phyloP scores from a whole-genome alignment of 805 yeast genomes.

The Schizosaccharomyces lindneri region DNA sequence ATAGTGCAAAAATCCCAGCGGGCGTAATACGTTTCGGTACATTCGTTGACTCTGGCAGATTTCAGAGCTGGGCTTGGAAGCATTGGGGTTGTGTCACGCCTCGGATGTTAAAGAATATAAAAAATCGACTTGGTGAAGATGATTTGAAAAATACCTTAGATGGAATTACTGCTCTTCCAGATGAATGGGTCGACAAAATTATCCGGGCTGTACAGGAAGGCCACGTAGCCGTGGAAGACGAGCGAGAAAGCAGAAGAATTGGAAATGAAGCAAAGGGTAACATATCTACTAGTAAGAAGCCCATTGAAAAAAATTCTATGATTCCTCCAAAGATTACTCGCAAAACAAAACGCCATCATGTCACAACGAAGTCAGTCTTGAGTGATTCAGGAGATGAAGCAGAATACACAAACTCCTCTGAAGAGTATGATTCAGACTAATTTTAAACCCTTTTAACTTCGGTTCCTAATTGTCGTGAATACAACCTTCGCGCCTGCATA shows the following conservation, averaged over 20 bases:
- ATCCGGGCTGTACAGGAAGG: neutral
- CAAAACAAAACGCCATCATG: neutral
- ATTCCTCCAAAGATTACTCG: neutral
- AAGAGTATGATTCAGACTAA: neutral
- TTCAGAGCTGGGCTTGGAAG: neutral
- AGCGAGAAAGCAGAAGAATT: neutral
- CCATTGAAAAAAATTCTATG: neutral
- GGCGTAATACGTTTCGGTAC: neutral
- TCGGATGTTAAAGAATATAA: neutral
- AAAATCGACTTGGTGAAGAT: neutral
- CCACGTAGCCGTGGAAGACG: neutral
- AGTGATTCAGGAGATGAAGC: neutral
- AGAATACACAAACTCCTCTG: neutral
- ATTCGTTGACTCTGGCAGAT: neutral
- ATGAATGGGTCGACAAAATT: neutral
- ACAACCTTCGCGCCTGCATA: no score
- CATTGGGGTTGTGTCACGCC: conserved; percentile 1
- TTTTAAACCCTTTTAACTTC: no score
- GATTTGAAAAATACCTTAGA: neutral
- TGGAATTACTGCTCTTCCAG: neutral
- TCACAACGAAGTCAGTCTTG: neutral
- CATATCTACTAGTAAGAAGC: neutral
- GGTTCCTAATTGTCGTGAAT: no score
- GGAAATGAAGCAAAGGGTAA: neutral
- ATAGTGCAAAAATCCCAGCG: neutral